Evolutionary conservation across 1,284 basidiomycete species (phyloP).

Genomic region (Trichosporon inkin): DNA sequence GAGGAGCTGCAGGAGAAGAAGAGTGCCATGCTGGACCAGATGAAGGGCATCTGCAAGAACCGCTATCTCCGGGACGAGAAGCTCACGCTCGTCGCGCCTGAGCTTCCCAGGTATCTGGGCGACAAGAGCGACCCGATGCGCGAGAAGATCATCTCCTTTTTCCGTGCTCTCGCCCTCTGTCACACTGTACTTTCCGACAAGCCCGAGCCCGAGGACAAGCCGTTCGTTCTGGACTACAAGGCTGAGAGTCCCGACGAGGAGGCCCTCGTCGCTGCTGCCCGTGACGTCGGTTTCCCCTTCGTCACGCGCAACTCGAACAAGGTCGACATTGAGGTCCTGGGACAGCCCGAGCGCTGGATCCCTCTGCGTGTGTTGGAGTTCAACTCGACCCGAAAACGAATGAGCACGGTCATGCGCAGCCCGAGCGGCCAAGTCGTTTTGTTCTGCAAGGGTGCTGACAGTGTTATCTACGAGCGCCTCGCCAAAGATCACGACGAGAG

Average conservation of each 20-base stretch:
- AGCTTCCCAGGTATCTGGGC: conserved; percentile 70
- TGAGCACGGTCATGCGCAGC: conserved; percentile 82
- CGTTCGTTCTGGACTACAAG: conserved; percentile 79
- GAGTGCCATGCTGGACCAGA: conserved; percentile 68
- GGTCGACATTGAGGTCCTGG: conserved; percentile 87
- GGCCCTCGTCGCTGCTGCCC: conserved; percentile 82
- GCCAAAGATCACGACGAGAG: conserved; percentile 65
- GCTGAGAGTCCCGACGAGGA: conserved; percentile 89
- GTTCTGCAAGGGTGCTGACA: conserved; percentile 96
- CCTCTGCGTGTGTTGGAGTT: conserved; percentile 83
- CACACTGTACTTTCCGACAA: conserved; percentile 78
- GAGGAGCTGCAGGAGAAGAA: conserved; percentile 65
- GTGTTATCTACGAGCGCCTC: conserved; percentile 84
- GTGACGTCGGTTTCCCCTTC: conserved; percentile 91
- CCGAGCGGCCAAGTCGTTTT: conserved; percentile 76
- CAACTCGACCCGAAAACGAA: conserved; percentile 86
- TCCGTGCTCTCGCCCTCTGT: conserved; percentile 84
- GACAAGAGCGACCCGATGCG: conserved; percentile 63
- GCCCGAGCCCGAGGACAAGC: conserved; percentile 61
- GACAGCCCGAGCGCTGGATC: conserved; percentile 75
- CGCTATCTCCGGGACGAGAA: conserved; percentile 76
- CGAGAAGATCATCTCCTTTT: conserved; percentile 72
- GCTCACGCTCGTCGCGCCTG: conserved; percentile 82
- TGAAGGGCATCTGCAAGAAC: conserved; percentile 80
- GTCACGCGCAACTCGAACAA: conserved; percentile 67